Evolutionary conservation across 2,329 filamentous ascomycete species (phyloP).

Genomic region (Blastomyces gilchristii): DNA sequence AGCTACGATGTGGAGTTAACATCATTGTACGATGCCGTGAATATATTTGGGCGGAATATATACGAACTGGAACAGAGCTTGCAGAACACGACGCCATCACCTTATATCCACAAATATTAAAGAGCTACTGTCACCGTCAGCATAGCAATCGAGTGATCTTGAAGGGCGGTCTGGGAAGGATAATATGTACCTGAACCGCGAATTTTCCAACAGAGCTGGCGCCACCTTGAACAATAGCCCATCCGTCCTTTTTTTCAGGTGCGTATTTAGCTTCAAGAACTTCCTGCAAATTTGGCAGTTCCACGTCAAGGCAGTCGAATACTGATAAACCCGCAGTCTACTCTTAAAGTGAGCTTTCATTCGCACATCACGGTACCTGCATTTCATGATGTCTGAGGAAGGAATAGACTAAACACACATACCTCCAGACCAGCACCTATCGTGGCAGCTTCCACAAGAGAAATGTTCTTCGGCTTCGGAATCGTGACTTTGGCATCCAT

Average conservation of each 20-base stretch:
- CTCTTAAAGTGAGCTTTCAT: constrained; percentile 1
- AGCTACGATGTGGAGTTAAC: constrained; percentile 13
- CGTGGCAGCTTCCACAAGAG: constrained; percentile 22
- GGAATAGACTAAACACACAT: constrained; percentile 13
- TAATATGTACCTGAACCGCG: constrained; percentile 17
- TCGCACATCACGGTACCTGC: background rate
- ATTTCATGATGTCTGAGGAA: background rate
- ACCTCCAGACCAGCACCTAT: constrained; percentile 19
- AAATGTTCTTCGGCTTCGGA: constrained; percentile 23
- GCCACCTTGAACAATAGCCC: constrained; percentile 27
- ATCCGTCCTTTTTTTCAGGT: constrained; percentile 16
- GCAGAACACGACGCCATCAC: constrained; percentile 26
- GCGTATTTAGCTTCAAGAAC: constrained; percentile 14
- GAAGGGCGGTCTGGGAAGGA: background rate
- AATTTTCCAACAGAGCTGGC: constrained; percentile 25
- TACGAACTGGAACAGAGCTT: constrained; percentile 19
- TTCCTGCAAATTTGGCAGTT: constrained; percentile 17
- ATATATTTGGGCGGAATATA: background rate
- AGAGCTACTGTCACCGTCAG: constrained; percentile 16
- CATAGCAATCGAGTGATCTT: background rate
- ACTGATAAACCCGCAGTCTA: constrained; percentile 20
- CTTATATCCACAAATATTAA: constrained; percentile 23
- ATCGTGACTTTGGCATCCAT: constrained; percentile 24
- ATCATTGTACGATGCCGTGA: background rate
- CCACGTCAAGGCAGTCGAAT: constrained; percentile 19